A percentile compares a stretch with the other conserved stretches of the same genome.
These are phyloP conservation scores for Bryoglossum gracile DNA, from an alignment of 495 filamentous ascomycete species.

Conservation along the genomic window DNA sequence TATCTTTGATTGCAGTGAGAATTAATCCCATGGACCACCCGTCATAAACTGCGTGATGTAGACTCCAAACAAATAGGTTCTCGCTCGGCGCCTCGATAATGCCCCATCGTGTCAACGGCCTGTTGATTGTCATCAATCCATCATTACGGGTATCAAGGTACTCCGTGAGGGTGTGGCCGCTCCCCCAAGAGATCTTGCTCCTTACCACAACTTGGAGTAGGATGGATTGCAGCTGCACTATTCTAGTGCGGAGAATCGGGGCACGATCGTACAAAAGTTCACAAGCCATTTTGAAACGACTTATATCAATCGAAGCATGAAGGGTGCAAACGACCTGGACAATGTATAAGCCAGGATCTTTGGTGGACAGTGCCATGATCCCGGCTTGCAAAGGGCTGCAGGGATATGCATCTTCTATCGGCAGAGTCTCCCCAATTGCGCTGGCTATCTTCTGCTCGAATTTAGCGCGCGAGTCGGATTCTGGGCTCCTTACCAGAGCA, in stretches of 20 bases:
- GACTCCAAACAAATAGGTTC: slow-evolving; percentile 48
- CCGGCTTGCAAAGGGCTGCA: slow-evolving; percentile 68
- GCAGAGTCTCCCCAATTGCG: slow-evolving; percentile 19
- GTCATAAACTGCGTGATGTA: slow-evolving; percentile 64
- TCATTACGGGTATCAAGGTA: neutral
- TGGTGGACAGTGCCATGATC: slow-evolving; percentile 54
- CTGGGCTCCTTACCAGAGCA: too few species aligned
- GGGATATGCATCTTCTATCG: slow-evolving; percentile 59
- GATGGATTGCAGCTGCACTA: slow-evolving; percentile 38
- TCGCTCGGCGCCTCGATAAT: slow-evolving; percentile 7
- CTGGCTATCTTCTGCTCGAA: neutral
- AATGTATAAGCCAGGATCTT: slow-evolving; percentile 49
- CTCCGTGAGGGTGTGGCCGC: neutral
- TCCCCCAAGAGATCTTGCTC: slow-evolving; percentile 17
- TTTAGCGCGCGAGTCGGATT: neutral
- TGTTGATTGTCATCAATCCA: slow-evolving; percentile 12
- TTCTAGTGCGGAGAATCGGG: slow-evolving; percentile 49
- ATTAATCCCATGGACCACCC: slow-evolving; percentile 64
- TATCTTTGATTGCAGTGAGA: too few species aligned
- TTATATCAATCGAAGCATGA: slow-evolving; percentile 34
- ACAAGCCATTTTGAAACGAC: slow-evolving; percentile 48
- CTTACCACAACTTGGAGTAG: slow-evolving; percentile 47
- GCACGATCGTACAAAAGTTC: slow-evolving; percentile 37
- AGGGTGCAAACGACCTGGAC: slow-evolving; percentile 43
- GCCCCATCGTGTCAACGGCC: slow-evolving; percentile 23